Evolutionary conservation across 148 eudicot species (phyloP), one percentile per base, ranked within the genome.

Genomic region (Selenicereus undatus): DNA sequence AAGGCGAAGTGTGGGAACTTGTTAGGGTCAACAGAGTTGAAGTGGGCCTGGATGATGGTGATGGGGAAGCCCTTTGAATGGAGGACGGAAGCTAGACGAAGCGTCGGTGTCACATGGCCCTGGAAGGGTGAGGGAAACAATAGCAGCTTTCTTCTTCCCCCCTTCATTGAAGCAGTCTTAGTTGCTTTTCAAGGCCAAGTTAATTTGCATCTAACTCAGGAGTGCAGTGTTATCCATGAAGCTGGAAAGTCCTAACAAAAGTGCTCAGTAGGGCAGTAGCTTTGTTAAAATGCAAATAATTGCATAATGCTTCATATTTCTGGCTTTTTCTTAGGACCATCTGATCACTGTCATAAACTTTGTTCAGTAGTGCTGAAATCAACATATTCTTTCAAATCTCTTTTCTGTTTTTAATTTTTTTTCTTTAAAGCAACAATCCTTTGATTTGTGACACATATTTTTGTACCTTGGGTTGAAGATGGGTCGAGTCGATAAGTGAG

Each of bases 41-140:
- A 83, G 0, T 50, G 48, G 4, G 90, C 78, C 62, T 87, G 90
- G 30, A 84, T 75, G 45, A 89, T 84, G 62, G 86, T 80, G 58
- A 89, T 87, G 3, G 76, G 36, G 87, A 89, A 89, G 48, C 87
- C 87, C 36, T 78, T 84, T 3, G 89, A 77, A 60, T 87, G 85
- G 42, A 87, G 86, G 32, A 84, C 76, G 36, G 72, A 74, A 12
- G 87, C 91, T 24, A 89, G 82, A 32, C 87, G 86, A 17, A 89
- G 74, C 91, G 86, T 87, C 12, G 91, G 90, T 13, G 80, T 86
- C 50, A 84, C 71, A 79, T 89, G 90, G 73, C 91, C 91, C 84
- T 87, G 91, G 17, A 85, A 73, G 29, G 88, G 91, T 10, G 70
- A 43, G 20, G 91, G 90, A 43, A 87, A 86, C 3, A 89, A 27